phyloP scores from a whole-genome alignment of 495 filamentous ascomycete genomes.

The Glutinoglossum americanum region DNA sequence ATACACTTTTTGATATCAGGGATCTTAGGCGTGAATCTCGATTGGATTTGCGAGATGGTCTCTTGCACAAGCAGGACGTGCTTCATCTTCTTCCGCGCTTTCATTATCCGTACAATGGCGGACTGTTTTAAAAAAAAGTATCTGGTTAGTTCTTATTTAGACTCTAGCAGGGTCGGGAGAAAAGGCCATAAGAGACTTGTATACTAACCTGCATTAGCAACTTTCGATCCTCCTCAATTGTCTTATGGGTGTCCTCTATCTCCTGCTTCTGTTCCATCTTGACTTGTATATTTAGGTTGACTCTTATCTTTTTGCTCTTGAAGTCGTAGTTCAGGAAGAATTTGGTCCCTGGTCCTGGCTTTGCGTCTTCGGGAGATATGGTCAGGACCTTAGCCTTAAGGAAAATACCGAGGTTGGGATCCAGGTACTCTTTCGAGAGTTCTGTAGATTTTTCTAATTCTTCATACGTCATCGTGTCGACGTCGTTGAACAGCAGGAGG shows the following conservation, averaged over 20 bases:
- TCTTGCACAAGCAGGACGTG: constrained; percentile 83
- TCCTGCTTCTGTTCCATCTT: constrained; percentile 91
- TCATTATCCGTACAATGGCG: constrained; percentile 98
- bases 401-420: constrained; percentile 63
- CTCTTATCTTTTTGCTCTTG: constrained; percentile 91
- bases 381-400: constrained; percentile 77
- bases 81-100: constrained; percentile 96
- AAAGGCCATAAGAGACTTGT: background rate
- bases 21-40: constrained; percentile 83
- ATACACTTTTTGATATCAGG: constrained; percentile 98
- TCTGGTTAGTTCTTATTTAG: background rate
- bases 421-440: constrained; percentile 56
- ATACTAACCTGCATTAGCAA: constrained; percentile 78
- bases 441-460: constrained; percentile 67
- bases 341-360: constrained; percentile 50
- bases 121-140: constrained; percentile 34
- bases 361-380: constrained; percentile 44
- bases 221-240: constrained; percentile 94
- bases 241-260: constrained; percentile 94
- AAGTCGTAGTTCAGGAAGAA: constrained; percentile 82
- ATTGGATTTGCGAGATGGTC: constrained; percentile 81
- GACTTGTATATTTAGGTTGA: constrained; percentile 87
- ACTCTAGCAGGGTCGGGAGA: constrained; percentile 1
- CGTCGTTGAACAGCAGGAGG: constrained; percentile 86
- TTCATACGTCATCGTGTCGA: constrained; percentile 63